A percentile compares a stretch with the other conserved stretches of the same genome.
These are phyloP conservation scores for Porpolomopsis calyptriformis DNA, from an alignment of 768 basidiomycete genomes.

Conservation along the genomic window DNA sequence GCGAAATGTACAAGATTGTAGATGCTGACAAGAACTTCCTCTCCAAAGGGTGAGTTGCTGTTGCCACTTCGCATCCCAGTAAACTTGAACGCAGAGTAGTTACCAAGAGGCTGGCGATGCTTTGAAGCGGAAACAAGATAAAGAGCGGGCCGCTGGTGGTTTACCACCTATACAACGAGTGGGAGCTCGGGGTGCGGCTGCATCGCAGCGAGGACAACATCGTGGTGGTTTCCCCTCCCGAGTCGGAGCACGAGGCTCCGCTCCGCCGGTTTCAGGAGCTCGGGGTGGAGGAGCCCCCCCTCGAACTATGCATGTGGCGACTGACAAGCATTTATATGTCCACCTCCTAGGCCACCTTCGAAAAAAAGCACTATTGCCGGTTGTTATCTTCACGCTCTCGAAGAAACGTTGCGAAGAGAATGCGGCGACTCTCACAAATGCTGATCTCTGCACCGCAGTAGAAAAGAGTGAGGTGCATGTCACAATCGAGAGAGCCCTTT, in stretches of 20 bases:
- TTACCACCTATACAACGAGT: slow-evolving; percentile 74
- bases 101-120: slow-evolving; percentile 89
- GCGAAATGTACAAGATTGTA: slow-evolving; percentile 88
- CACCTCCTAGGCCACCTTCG: slow-evolving; percentile 80
- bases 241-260: slow-evolving; percentile 25
- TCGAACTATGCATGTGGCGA: slow-evolving; percentile 52
- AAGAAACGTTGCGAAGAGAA: slow-evolving; percentile 98
- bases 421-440: slow-evolving; percentile 77
- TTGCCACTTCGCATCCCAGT: background rate
- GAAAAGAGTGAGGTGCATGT: slow-evolving; percentile 98
- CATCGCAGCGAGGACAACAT: slow-evolving; percentile 47
- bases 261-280: slow-evolving; percentile 21
- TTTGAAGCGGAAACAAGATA: slow-evolving; percentile 89
- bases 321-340: slow-evolving; percentile 89
- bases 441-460: slow-evolving; percentile 75
- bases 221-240: slow-evolving; percentile 33
- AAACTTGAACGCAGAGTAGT: slow-evolving; percentile 28
- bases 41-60: slow-evolving; percentile 47
- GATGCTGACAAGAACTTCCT: slow-evolving; percentile 69
- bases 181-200: slow-evolving; percentile 66
- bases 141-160: slow-evolving; percentile 93
- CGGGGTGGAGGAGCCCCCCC: slow-evolving; percentile 30
- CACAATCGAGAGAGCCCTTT: slow-evolving; percentile 83
- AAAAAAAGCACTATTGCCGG: slow-evolving; percentile 81
- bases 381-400: slow-evolving; percentile 94